Evolutionary conservation across 2,329 filamentous ascomycete species (phyloP), one percentile per base, ranked within the genome.

Genomic region (Paraconiothyrium brasiliense): DNA sequence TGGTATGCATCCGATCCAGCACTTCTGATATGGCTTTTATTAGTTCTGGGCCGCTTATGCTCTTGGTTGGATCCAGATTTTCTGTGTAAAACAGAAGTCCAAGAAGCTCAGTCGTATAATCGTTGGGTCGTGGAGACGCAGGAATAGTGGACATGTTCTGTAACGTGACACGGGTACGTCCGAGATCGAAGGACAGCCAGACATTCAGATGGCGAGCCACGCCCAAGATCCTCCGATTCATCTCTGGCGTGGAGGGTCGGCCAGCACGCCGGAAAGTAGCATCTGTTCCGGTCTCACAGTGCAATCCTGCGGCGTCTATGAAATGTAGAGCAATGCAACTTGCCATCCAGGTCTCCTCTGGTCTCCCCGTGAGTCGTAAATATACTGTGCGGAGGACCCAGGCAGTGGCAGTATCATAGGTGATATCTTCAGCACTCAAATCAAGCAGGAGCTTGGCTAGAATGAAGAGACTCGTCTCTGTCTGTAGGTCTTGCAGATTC

Each of bases 131-230:
- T 0, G 76, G 69, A 0, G 76, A 70, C 0, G 82, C 81, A 9
- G 82, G 74, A 11, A 80, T 71, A 1, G 80, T 78, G 0, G 80
- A 81, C 10, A 83, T 81, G 20, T 82, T 82, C 37, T 82, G 81
- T 0, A 86, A 76, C 62, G 80, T 61, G 16, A 87, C 84, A 10
- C 84, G 79, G 0, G 85, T 85, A 0, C 84, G 81, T 1, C 86
- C 86, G 57, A 87, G 82, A 58, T 88, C 86, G 63, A 86, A 87
- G 0, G 85, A 87, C 30, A 84, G 83, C 85, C 86, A 88, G 13
- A 83, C 84, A 65, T 88, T 87, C 8, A 88, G 79, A 64, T 87
- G 85, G 10, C 85, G 83, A 0, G 85, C 83, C 44, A 87, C 81
- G 56, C 84, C 81, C 68, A 85, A 74, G 3, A 86, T 70, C 1